Base-by-base conservation (phyloP, 352 stramenopile genomes). In the Phytophthora pseudosyringae region DNA sequence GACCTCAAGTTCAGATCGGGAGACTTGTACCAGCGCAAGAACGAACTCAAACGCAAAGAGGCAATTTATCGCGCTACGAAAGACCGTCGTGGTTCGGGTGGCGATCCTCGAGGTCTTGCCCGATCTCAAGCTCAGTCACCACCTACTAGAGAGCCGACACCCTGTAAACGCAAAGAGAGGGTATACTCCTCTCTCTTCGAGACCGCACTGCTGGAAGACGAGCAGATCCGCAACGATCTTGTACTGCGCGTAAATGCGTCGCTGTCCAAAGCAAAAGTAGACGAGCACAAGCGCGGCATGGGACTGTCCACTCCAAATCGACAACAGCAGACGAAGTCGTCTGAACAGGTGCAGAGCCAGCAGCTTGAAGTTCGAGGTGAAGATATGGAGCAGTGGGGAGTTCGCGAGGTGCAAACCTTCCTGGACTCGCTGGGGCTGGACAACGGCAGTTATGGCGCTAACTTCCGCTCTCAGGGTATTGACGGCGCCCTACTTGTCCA, bases 11-110 rank as follows among this genome's bases (percentile, higher is more conserved):
- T 82, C 21, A 77, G 79, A 13, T 83, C 80, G 0, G 86, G 82
- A 9, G 84, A 92, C 32, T 47, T 92, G 15, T 94, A 85, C 49
- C 83, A 93, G 58, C 80, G 86, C 15, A 78, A 75, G 55, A 93
- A 94, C 62, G 82, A 93, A 45, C 68, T 94, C 12, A 82, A 80
- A 31, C 76, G 78, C 26, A 89, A 89, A 35, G 78, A 86, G 46
- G 64, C 70, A 12, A 76, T 78, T n/a, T 80, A 63, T 25, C 76
- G 62, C 5, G 36, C 31, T 6, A 54, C 36, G 3, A 73, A 49
- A 67, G 59, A 43, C 25, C 45, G 45, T 39, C 36, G 32, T n/a
- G 21, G 21, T 47, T 66, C 26, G 25, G 48, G n/a, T 46, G 51
- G 29, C 44, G 60, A 31, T 31, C 47, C 11, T 32, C 59, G 33